These are phyloP conservation scores for Chlamydomonas sphaeroides DNA, from an alignment of 139 green algal species.

Conservation along the genomic window DNA sequence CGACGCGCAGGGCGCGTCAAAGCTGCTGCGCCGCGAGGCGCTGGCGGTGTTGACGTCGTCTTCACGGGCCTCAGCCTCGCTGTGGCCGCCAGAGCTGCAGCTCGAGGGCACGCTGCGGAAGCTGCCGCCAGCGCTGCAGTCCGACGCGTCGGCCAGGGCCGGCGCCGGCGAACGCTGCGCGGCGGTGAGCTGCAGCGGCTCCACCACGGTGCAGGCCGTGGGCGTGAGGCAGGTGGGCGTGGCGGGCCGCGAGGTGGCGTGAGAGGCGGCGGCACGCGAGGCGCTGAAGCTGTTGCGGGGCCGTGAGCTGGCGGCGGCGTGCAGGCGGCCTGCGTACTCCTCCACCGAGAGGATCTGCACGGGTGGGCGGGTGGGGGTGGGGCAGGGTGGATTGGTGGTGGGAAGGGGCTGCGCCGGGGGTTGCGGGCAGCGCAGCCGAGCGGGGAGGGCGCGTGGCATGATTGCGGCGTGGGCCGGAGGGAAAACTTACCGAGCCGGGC, in stretches of 20 bases:
- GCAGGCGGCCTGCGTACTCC: constrained; percentile 4
- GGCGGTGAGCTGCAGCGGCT: too few relatives aligned
- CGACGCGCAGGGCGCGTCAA: neutral
- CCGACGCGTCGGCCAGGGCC: too few relatives aligned
- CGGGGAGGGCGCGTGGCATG: too few relatives aligned
- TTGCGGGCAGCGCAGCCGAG: too few relatives aligned
- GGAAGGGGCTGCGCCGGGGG: neutral
- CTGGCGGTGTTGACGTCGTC: too few relatives aligned
- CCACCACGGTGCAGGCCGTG: neutral
- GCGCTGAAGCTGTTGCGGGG: neutral
- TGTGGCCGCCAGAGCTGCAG: too few relatives aligned
- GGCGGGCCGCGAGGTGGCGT: neutral
- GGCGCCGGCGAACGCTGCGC: too few relatives aligned
- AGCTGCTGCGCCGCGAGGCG: neutral
- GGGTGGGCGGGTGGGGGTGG: neutral
- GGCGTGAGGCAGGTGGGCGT: neutral
- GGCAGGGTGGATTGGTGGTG: neutral
- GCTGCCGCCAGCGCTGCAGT: too few relatives aligned
- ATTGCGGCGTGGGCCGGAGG: neutral
- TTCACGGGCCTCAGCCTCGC: too few relatives aligned
- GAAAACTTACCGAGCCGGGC: constrained; percentile 5
- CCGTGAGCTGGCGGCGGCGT: neutral
- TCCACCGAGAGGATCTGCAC: constrained; percentile 14
- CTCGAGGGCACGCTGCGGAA: too few relatives aligned
- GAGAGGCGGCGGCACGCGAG: too few relatives aligned